Conservation (phyloP, 768 basidiomycete genomes). For the Auriculariales sp. region DNA sequence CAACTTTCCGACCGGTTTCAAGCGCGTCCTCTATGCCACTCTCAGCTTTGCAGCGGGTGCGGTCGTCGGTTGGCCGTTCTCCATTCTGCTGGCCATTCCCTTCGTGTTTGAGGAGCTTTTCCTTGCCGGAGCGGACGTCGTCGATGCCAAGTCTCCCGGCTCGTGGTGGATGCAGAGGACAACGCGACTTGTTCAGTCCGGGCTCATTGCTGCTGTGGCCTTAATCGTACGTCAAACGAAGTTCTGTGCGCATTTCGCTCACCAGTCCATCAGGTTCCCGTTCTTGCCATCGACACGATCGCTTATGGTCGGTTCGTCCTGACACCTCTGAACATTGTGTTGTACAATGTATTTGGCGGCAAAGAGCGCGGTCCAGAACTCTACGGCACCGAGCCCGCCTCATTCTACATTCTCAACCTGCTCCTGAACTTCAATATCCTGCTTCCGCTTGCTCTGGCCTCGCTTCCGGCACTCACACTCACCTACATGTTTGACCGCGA, state of each 20-base stretch:
- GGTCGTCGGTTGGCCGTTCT: constrained; percentile 93
- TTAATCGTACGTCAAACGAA: not conserved
- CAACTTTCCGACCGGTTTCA: constrained; percentile 21
- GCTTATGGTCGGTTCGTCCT: constrained; percentile 70
- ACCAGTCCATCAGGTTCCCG: constrained; percentile 55
- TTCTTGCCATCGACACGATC: constrained; percentile 67
- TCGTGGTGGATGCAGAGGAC: constrained; percentile 52
- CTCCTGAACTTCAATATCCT: constrained; percentile 89
- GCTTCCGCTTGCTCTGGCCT: constrained; percentile 62
- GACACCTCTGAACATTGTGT: constrained; percentile 87
- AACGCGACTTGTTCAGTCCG: constrained; percentile 38
- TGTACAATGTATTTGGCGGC: constrained; percentile 84
- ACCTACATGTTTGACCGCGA: constrained; percentile 65
- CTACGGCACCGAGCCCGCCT: constrained; percentile 82
- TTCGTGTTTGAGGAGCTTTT: constrained; percentile 86
- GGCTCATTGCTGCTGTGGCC: constrained; percentile 32
- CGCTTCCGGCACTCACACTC: constrained; percentile 62
- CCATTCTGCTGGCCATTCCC: constrained; percentile 74
- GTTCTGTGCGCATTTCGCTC: not conserved
- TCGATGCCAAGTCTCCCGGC: constrained; percentile 26
- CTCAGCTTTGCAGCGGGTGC: constrained; percentile 65
- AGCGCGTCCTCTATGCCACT: constrained; percentile 50
- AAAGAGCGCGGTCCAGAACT: constrained; percentile 72
- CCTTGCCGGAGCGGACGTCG: constrained; percentile 52
- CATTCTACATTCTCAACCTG: constrained; percentile 80